phyloP scores from a whole-genome alignment of 164 flowering plant genomes.

The Litsea cubeba region DNA sequence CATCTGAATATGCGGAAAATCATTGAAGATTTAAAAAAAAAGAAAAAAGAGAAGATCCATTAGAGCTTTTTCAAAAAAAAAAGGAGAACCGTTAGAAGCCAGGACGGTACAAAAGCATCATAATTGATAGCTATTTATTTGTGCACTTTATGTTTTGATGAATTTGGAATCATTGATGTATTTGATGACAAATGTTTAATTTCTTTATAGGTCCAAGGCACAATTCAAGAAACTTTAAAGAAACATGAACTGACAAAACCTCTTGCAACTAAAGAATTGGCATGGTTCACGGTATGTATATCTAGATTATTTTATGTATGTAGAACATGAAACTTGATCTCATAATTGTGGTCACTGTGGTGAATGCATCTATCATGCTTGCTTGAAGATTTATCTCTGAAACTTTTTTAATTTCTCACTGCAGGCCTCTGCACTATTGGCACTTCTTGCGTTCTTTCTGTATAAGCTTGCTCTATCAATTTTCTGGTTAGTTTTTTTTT shows the following conservation, averaged over 20 bases:
- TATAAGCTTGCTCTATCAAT: constrained; percentile 30
- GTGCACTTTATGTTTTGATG: neutral
- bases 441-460: constrained; percentile 51
- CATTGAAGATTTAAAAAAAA: too few relatives aligned
- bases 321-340: too few relatives aligned
- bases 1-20: too few relatives aligned
- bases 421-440: constrained; percentile 83
- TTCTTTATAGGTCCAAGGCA: constrained; percentile 43
- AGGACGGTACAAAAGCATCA: too few relatives aligned
- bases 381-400: neutral
- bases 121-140: too few relatives aligned
- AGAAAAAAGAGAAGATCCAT: too few relatives aligned
- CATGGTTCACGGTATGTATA: constrained; percentile 68
- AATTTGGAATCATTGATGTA: neutral
- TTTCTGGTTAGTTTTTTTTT: constrained; percentile 44
- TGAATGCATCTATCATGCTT: neutral
- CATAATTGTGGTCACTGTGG: too few relatives aligned
- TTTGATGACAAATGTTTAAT: neutral
- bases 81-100: too few relatives aligned
- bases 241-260: constrained; percentile 61
- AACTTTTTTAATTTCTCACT: constrained; percentile 1
- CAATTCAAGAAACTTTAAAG: constrained; percentile 44
- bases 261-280: constrained; percentile 74
- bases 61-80: too few relatives aligned
- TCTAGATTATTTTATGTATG: neutral